Conservation (phyloP, 768 basidiomycete species). For the Boletus eberwhitei region DNA sequence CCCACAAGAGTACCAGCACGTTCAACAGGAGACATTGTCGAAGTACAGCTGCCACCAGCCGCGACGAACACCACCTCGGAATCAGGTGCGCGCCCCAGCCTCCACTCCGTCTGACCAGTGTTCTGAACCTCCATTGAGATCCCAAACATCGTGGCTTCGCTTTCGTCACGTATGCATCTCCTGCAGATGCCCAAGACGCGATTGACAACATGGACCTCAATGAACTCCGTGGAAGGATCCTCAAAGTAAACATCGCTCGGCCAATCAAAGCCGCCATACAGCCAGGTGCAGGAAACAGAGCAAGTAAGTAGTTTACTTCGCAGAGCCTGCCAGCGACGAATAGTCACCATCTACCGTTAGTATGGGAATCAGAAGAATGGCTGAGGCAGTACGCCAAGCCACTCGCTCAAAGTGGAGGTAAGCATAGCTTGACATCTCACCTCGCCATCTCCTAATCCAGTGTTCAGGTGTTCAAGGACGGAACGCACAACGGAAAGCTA, state of each 20-base stretch:
- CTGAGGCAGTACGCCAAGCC: constrained; percentile 78
- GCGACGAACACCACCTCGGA: constrained; percentile 65
- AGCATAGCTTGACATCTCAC: constrained; percentile 13
- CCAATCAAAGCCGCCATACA: constrained; percentile 72
- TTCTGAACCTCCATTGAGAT: constrained; percentile 38
- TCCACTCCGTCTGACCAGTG: neutral
- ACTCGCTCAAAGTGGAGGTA: constrained; percentile 70
- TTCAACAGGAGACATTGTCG: constrained; percentile 80
- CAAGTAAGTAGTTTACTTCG: constrained; percentile 48
- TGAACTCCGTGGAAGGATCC: constrained; percentile 70
- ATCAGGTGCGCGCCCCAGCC: constrained; percentile 39
- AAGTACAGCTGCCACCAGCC: constrained; percentile 84
- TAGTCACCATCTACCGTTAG: constrained; percentile 37
- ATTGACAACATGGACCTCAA: constrained; percentile 99
- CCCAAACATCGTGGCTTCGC: constrained; percentile 91
- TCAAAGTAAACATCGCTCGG: constrained; percentile 83
- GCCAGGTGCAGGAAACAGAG: constrained; percentile 65
- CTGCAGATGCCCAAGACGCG: constrained; percentile 89
- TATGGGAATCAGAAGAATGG: constrained; percentile 98
- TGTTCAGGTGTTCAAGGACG: constrained; percentile 54
- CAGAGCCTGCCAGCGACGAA: neutral
- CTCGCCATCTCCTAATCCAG: constrained; percentile 1
- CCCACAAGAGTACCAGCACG: constrained; percentile 1
- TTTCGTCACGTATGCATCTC: constrained; percentile 80
- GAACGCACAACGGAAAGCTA: constrained; percentile 30